Evolutionary conservation across 495 filamentous ascomycete species (phyloP), one percentile per base, ranked within the genome.

Genomic region (Trichodelitschia bisporula): DNA sequence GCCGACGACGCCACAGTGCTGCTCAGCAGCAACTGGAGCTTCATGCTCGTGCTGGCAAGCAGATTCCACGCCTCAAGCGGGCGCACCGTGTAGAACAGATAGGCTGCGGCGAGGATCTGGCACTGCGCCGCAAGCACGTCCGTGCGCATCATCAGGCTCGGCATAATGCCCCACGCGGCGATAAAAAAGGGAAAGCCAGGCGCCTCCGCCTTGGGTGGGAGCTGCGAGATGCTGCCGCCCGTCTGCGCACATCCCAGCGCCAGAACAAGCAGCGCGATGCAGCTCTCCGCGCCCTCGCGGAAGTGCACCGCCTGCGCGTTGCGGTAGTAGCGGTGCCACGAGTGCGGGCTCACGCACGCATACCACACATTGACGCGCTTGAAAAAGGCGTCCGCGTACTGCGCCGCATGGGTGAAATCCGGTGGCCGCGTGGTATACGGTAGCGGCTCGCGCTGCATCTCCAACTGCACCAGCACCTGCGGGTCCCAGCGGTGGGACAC

Each of bases 61-160:
- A 82, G 42, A 25, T 74, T 77, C 76, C 77, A 84, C 1, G 77
- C 77, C 43, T 83, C 77, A 4, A 84, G 47, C 2, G 76, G 77
- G 11, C 77, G 61, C 14, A 82, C 76, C 5, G 83, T 54, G 38
- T 83, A 83, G 48, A 83, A 77, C 4, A 84, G 50, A 39, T 84
- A 83, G 10, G 77, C 77, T 1, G 76, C 66, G 0, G 74, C 70
- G 15, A 83, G 55, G 32, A 84, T 60, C 41, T 77, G 74, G 46
- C 76, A 82, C 42, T 84, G 77, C 2, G 73, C 66, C 12, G 73
- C 62, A 17, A 77, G 53, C 9, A 80, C 69, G 21, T 66, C 73
- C 40, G 78, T 80, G 4, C 69, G 62, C 17, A 70, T 78, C 70
- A 80, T 78, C 40, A 82, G 58, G 1, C 66, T 66, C 21, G 75